Evolutionary conservation across 352 stramenopile species (phyloP), one percentile per base, ranked within the genome.

Genomic region (Phytopythium litorale): DNA sequence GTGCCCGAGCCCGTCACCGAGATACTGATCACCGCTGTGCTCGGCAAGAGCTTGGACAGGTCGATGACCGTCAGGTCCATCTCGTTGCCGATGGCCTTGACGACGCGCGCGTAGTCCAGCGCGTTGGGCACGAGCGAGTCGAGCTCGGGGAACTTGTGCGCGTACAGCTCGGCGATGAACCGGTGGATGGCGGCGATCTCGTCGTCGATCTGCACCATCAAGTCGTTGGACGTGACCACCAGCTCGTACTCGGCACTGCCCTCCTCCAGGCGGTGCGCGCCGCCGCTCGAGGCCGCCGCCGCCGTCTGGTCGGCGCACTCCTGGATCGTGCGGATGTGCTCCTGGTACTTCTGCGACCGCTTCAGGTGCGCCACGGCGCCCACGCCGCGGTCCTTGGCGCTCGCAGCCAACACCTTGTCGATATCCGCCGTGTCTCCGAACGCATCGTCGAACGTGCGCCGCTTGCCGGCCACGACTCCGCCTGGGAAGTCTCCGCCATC

Each of bases 131-230:
- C 78, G 15, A 99, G 74, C 45, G 96, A 92, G 70, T 98, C 92
- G 23, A 99, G 78, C 64, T 98, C 95, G 0, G 96, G 93, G 70
- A 99, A 98, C 71, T 98, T 98, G 21, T 79, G 78, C 43, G 83
- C 71, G 73, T 99, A 98, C 9, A 96, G 65, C 46, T 98, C 91
- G 5, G 87, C 77, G 42, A 98, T 83, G 63, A 97, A 97, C 25
- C 87, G 82, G 67, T 98, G 93, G 38, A 97, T 86, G 6, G 78
- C 79, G 21, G 77, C 73, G 53, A 98, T 94, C 68, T 98, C 92
- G 67, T 98, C 91, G 65, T 98, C 91, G 50, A 98, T 97, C 56
- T 96, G 81, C 54, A 93, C 81, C 76, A 98, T 94, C 48, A 97
- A 72, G 63, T 96, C 89, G 69, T 98, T 98, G 33, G 92, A 94